phyloP scores from a whole-genome alignment of 1,284 basidiomycete genomes.

The Pseudozyma hubeiensis region DNA sequence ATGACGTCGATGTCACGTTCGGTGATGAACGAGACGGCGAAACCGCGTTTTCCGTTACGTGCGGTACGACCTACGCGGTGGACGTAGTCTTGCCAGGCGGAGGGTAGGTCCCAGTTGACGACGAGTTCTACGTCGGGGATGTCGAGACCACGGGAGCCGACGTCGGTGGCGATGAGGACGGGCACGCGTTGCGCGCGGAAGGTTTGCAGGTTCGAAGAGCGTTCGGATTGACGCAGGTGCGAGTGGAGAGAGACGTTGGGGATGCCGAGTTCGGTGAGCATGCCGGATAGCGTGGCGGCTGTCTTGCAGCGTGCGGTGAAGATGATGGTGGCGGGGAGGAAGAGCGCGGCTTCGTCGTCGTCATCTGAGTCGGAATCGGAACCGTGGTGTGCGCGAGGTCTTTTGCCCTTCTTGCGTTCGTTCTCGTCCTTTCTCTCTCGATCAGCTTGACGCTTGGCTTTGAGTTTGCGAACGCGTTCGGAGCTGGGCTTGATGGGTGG shows the following conservation, averaged over 20 bases:
- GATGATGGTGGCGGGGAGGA: conserved; percentile 86
- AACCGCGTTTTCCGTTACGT: conserved; percentile 87
- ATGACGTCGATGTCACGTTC: conserved; percentile 90
- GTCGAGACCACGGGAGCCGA: conserved; percentile 68
- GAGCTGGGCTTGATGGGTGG: conserved; percentile 73
- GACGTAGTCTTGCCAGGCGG: conserved; percentile 74
- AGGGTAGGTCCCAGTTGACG: conserved; percentile 94
- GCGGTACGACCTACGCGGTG: conserved; percentile 84
- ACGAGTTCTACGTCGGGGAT: conserved; percentile 83
- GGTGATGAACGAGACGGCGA: conserved; percentile 93
- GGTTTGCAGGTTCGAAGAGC: conserved; percentile 83
- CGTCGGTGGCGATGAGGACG: conserved; percentile 67
- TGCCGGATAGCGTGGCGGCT: conserved; percentile 82
- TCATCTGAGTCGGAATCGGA: conserved; percentile 34
- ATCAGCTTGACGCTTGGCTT: conserved; percentile 66
- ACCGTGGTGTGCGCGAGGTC: conserved; percentile 16
- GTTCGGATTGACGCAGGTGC: conserved; percentile 87
- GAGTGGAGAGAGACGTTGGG: conserved; percentile 92
- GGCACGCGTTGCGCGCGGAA: conserved; percentile 78
- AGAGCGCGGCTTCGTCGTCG: conserved; percentile 24
- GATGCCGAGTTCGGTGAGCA: conserved; percentile 77
- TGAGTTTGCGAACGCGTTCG: conserved; percentile 56
- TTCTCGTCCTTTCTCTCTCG: conserved; percentile 37
- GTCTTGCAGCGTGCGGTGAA: conserved; percentile 89
- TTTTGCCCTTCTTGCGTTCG: conserved; percentile 41